These are phyloP conservation scores for Stentor coeruleus DNA, from an alignment of 73 alveolate genomes.

Conservation along the genomic window DNA sequence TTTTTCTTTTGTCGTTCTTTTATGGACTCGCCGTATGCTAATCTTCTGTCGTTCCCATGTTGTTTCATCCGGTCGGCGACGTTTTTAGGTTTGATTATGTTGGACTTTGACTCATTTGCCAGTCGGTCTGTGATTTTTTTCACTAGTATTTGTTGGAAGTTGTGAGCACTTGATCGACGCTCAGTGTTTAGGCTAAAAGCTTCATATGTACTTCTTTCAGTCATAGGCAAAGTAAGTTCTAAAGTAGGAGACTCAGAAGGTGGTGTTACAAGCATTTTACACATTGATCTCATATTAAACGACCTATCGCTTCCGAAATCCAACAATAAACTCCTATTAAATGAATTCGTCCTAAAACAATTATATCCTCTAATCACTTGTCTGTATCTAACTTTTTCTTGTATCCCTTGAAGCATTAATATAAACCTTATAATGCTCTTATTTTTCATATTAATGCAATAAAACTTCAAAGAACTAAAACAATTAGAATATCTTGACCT, in stretches of 20 bases:
- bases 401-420: background rate
- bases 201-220: background rate
- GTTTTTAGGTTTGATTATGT: too few species aligned
- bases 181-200: background rate
- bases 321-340: background rate
- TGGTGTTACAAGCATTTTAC: background rate
- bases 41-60: background rate
- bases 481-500: background rate
- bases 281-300: too few species aligned
- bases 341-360: too few species aligned
- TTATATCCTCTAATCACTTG: background rate
- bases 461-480: too few species aligned
- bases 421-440: background rate
- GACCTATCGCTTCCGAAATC: background rate
- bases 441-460: too few species aligned
- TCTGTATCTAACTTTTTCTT: background rate
- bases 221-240: background rate
- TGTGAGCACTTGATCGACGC: background rate
- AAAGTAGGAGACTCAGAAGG: background rate
- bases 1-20: conserved; percentile 1
- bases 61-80: background rate
- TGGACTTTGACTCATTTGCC: background rate
- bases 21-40: background rate
- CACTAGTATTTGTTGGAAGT: background rate
- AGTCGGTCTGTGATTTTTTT: background rate